A percentile compares a stretch with the other conserved stretches of the same genome.
Evolutionary conservation across 371 early-diverging fungal species (phyloP).

Genomic region (Phascolomyces articulosus): DNA sequence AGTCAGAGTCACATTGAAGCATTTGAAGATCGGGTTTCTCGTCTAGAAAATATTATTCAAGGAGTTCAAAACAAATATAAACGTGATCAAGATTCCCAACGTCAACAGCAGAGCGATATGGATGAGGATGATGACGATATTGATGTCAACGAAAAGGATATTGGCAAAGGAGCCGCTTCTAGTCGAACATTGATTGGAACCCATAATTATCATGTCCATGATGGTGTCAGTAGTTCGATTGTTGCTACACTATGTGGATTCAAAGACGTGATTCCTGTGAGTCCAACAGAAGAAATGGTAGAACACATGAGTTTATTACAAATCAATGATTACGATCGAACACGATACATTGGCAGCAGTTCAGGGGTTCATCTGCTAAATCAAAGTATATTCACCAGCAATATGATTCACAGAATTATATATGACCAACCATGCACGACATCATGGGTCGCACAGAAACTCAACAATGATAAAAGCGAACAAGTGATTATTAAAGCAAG

Average conservation of each 20-base stretch:
- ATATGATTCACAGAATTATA: not conserved
- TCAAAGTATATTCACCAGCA: not conserved
- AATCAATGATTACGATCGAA: constrained; percentile 40
- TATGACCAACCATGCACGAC: not conserved
- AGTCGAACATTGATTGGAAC: too few relatives aligned
- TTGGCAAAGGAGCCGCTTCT: too few relatives aligned
- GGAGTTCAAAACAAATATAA: not conserved
- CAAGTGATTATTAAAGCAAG: constrained; percentile 41
- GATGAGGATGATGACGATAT: too few relatives aligned
- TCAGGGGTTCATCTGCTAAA: constrained; percentile 35
- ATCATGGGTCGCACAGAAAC: constrained; percentile 33
- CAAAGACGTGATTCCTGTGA: not conserved
- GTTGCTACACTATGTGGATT: too few relatives aligned
- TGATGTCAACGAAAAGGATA: too few relatives aligned
- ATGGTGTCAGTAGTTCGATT: not conserved
- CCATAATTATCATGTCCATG: not conserved
- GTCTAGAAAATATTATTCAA: constrained; percentile 34
- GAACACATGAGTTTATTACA: not conserved
- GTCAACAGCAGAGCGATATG: not conserved
- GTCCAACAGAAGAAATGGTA: not conserved
- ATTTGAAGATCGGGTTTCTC: constrained; percentile 27
- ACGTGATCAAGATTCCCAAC: not conserved
- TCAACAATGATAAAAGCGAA: constrained; percentile 39
- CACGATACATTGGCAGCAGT: constrained; percentile 43
- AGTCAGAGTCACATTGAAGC: constrained; percentile 15